phyloP scores from a whole-genome alignment of 192 early-diverging fungal genomes.

The Mortierella claussenii region DNA sequence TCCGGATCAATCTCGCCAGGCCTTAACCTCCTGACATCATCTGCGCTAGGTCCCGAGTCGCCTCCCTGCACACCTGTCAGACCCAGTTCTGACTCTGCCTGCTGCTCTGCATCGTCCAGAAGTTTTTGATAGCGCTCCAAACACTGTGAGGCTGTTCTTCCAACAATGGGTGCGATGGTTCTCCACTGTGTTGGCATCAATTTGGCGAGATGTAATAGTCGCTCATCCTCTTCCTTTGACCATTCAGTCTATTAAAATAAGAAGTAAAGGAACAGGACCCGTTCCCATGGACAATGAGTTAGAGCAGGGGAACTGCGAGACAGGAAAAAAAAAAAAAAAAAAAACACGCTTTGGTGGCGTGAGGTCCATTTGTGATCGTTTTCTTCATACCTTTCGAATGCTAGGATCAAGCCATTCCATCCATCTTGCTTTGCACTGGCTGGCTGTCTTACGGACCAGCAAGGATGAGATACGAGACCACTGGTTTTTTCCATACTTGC shows the following conservation, averaged over 20 bases:
- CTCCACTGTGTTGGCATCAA: slow-evolving; percentile 99
- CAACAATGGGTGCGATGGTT: slow-evolving; percentile 98
- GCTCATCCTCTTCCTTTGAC: slow-evolving; percentile 99
- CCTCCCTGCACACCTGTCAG: slow-evolving; percentile 69
- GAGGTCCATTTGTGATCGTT: too few species aligned
- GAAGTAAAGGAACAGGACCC: too few species aligned
- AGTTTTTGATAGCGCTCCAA: slow-evolving; percentile 95
- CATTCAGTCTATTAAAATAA: slow-evolving; percentile 81
- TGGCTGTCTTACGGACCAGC: slow-evolving; percentile 93
- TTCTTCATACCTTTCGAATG: slow-evolving; percentile 93
- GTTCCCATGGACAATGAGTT: too few species aligned
- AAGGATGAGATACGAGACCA: slow-evolving; percentile 98
- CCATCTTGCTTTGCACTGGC: slow-evolving; percentile 99
- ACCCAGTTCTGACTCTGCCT: slow-evolving; percentile 74
- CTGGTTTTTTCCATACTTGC: slow-evolving; percentile 99
- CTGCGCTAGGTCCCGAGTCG: slow-evolving; percentile 83
- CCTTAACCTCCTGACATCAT: slow-evolving; percentile 85
- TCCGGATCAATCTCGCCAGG: slow-evolving; percentile 98
- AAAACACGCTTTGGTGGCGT: too few species aligned
- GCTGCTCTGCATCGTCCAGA: slow-evolving; percentile 94
- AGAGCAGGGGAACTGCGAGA: not conserved
- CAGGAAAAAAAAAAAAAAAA: not conserved
- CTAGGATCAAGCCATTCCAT: slow-evolving; percentile 99
- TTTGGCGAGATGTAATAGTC: slow-evolving; percentile 95
- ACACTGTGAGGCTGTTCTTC: slow-evolving; percentile 95